Evolutionary conservation across 306 rosid genomes (phyloP).

Genomic region (Psophocarpus tetragonolobus): DNA sequence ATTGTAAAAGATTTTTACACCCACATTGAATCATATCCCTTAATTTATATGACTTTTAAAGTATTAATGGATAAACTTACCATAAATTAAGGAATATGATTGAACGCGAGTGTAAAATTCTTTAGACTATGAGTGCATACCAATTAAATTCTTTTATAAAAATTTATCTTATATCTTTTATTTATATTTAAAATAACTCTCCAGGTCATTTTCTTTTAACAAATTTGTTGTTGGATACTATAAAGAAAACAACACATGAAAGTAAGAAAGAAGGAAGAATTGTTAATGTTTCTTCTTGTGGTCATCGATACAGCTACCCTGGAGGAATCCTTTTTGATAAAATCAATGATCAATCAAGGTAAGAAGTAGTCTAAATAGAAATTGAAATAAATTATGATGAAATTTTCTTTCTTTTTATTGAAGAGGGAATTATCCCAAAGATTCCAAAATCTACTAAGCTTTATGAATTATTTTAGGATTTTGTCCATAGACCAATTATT

Average conservation of each 20-base stretch:
- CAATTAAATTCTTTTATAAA: no score
- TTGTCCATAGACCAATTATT: neutral
- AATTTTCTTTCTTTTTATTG: neutral
- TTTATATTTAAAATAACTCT: no score
- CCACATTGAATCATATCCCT: no score
- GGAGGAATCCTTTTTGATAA: neutral
- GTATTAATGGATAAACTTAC: no score
- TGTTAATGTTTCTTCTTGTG: neutral
- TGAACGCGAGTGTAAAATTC: no score
- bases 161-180: neutral
- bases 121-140: no score
- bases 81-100: no score
- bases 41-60: no score
- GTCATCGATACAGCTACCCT: neutral
- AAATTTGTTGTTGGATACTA: neutral
- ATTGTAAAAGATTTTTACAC: no score
- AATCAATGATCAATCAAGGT: conserved; percentile 9
- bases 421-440: neutral
- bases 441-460: neutral
- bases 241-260: neutral
- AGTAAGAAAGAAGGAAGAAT: conserved; percentile 8
- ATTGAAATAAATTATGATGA: neutral
- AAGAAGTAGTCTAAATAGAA: neutral
- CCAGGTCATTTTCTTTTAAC: neutral
- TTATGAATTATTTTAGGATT: neutral